These are phyloP conservation scores for Ustilaginoidea virens DNA, from an alignment of 2,329 filamentous ascomycete species.

Conservation along the genomic window DNA sequence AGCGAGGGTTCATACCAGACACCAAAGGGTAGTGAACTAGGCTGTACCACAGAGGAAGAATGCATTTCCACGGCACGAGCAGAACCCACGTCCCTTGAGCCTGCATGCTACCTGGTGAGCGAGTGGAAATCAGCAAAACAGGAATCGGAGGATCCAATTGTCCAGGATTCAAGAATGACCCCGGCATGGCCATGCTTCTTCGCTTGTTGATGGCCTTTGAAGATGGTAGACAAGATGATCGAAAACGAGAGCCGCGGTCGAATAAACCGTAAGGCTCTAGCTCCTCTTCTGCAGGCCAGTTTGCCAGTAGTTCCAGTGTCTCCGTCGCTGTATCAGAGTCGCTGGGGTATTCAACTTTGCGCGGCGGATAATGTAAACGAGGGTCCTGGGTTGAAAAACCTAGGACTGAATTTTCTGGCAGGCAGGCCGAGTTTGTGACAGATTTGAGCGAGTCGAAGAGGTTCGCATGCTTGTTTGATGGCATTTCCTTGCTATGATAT, in stretches of 20 bases:
- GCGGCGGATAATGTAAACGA: conserved; percentile 61
- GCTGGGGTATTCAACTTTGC: conserved; percentile 29
- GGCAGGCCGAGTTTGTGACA: conserved; percentile 50
- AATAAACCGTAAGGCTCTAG: conserved; percentile 44
- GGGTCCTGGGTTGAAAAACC: conserved; percentile 66
- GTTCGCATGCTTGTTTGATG: conserved; percentile 23
- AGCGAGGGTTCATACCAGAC: conserved; percentile 64
- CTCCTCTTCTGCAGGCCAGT: conserved; percentile 49
- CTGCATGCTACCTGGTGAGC: conserved; percentile 28
- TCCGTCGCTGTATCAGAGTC: conserved; percentile 18
- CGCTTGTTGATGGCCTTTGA: conserved; percentile 73
- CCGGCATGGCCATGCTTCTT: conserved; percentile 46
- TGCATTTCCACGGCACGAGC: conserved; percentile 80
- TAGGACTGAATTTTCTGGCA: conserved; percentile 57
- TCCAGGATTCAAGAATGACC: conserved; percentile 40
- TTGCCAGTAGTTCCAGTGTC: conserved; percentile 45
- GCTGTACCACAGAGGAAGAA: conserved; percentile 71
- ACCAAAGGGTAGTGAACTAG: conserved; percentile 70
- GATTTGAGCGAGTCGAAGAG: conserved; percentile 37
- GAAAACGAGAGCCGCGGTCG: conserved; percentile 47
- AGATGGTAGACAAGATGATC: conserved; percentile 50
- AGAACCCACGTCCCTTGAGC: conserved; percentile 65
- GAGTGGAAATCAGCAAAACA: conserved; percentile 50
- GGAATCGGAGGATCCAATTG: conserved; percentile 62
- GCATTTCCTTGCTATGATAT: conserved; percentile 18